These are phyloP conservation scores for Gossypium anomalum DNA, from an alignment of 345 rosid species.

Conservation along the genomic window DNA sequence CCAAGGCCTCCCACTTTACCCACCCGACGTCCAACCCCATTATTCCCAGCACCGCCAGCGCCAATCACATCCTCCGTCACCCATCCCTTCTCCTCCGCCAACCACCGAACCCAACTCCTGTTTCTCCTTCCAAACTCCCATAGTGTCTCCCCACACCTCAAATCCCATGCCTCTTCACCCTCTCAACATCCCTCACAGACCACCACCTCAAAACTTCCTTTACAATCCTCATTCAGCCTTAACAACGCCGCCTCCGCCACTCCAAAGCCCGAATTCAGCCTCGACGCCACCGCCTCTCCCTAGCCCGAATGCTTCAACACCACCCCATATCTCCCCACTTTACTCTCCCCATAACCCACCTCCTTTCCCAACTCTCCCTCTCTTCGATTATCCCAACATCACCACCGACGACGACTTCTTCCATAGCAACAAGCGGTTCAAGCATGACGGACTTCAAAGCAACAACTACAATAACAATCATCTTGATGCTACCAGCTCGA, in stretches of 20 bases:
- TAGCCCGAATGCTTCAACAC: slow-evolving; percentile 11
- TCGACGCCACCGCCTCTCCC: neutral
- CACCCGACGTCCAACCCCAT: neutral
- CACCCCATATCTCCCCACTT: slow-evolving; percentile 27
- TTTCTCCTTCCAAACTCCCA: too few relatives aligned
- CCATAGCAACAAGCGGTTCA: slow-evolving; percentile 36
- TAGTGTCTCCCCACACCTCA: too few relatives aligned
- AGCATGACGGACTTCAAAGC: neutral
- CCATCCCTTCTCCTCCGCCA: neutral
- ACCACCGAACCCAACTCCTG: too few relatives aligned
- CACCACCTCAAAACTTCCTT: too few relatives aligned
- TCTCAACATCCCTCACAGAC: too few relatives aligned
- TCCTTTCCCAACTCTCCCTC: slow-evolving; percentile 40
- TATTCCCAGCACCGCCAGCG: neutral
- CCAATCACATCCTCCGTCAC: neutral
- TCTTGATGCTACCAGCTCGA: slow-evolving; percentile 25
- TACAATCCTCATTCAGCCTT: too few relatives aligned
- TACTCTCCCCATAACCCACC: slow-evolving; percentile 31
- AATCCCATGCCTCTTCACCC: too few relatives aligned
- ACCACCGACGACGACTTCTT: slow-evolving; percentile 20
- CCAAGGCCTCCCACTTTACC: neutral
- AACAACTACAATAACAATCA: neutral
- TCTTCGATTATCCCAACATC: slow-evolving; percentile 24
- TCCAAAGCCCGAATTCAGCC: slow-evolving; percentile 37
- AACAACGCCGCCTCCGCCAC: neutral